Evolutionary conservation across 2,329 filamentous ascomycete genomes (phyloP), one percentile per base, ranked within the genome.

Genomic region (Trichoderma koningii): DNA sequence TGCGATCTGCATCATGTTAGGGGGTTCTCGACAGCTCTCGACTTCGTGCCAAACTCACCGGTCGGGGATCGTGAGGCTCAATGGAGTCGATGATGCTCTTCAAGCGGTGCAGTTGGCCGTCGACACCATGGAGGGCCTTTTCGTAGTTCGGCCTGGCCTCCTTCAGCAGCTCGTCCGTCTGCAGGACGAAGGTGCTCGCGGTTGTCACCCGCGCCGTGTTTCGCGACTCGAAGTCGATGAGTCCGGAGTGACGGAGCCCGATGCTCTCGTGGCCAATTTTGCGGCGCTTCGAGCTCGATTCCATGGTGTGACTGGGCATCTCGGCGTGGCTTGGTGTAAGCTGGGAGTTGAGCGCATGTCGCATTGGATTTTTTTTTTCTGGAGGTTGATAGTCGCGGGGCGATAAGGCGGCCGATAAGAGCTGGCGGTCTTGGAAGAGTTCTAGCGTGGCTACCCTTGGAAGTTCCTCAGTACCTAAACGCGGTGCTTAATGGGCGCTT

Each of bases 131-230:
- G 61, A 87, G 78, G 15, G 79, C 73, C 66, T 79, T 80, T 41
- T 71, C 72, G 70, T 86, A 84, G 71, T 87, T 81, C 23, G 86
- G 72, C 63, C 79, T 81, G 65, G 82, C 79, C 67, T 86, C 82
- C 65, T 80, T 81, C 66, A 88, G 72, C 19, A 88, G 77, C 73
- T 88, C 85, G 52, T 87, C 83, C 3, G 85, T 84, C 74, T 87
- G 83, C 56, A 88, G 73, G 55, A 85, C 78, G 68, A 87, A 87
- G 41, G 83, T 81, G 72, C 82, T 85, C 17, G 83, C 79, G 9
- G 81, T 78, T 38, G 80, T 77, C 51, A 82, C 71, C 21, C 76
- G 75, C 44, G 79, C 73, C 4, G 80, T 72, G 64, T 72, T 76
- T 41, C 73, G 75, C 55, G 76, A 74, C 67, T 81, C 76, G 59